phyloP scores from a whole-genome alignment of 208 protist genomes.

The Trypanosoma congolense region DNA sequence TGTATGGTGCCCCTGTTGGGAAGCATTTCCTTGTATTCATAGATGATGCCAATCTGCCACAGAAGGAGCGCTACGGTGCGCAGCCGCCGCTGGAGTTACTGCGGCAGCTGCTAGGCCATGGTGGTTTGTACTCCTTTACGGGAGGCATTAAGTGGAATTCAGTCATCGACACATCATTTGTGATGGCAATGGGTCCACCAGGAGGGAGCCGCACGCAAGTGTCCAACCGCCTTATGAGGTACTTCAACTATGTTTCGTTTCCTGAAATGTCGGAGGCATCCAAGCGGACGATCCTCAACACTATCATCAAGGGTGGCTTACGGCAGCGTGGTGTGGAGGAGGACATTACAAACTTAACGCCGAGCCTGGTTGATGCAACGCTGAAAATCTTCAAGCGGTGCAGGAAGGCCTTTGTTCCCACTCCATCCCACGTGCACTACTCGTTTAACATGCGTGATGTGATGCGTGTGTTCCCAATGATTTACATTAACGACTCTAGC shows the following conservation, averaged over 20 bases:
- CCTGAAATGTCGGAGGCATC: slow-evolving; percentile 93
- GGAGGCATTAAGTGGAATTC: slow-evolving; percentile 82
- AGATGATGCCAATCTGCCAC: slow-evolving; percentile 91
- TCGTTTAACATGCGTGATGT: slow-evolving; percentile 99
- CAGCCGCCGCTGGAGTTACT: slow-evolving; percentile 93
- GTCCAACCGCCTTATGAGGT: slow-evolving; percentile 95
- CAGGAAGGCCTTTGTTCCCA: slow-evolving; percentile 92
- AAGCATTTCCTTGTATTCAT: slow-evolving; percentile 92
- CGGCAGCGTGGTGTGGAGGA: slow-evolving; percentile 55
- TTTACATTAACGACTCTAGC: slow-evolving; percentile 82
- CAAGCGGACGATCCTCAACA: slow-evolving; percentile 91
- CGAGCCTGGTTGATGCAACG: slow-evolving; percentile 83
- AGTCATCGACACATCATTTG: slow-evolving; percentile 93
- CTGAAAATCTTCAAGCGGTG: slow-evolving; percentile 92
- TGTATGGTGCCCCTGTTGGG: slow-evolving; percentile 82
- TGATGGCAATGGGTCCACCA: slow-evolving; percentile 96
- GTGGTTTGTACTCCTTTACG: slow-evolving; percentile 86
- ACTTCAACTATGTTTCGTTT: slow-evolving; percentile 97
- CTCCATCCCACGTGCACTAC: slow-evolving; percentile 97
- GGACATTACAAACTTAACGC: slow-evolving; percentile 44
- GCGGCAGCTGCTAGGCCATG: slow-evolving; percentile 88
- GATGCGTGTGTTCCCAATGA: slow-evolving; percentile 95
- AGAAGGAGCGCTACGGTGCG: slow-evolving; percentile 90
- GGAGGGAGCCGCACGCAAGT: slow-evolving; percentile 93
- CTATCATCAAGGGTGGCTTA: slow-evolving; percentile 91